phyloP scores from a whole-genome alignment of 768 basidiomycete genomes.

The Rhizopogon vinicolor region DNA sequence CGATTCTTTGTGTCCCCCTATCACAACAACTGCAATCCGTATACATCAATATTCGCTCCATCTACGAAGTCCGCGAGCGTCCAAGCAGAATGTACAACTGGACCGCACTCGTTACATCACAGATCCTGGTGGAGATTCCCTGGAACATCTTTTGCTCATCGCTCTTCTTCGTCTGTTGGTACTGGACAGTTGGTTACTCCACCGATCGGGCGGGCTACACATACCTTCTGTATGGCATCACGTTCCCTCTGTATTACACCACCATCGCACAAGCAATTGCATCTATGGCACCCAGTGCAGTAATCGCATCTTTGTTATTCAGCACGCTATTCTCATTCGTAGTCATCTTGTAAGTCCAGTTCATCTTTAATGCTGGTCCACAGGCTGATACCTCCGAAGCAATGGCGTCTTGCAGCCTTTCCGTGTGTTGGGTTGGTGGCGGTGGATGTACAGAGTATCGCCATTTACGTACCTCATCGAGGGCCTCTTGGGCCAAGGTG shows the following conservation, averaged over 20 bases:
- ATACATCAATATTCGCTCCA: conserved; percentile 47
- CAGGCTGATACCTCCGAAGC: conserved; percentile 16
- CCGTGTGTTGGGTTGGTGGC: conserved; percentile 29
- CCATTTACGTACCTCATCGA: conserved; percentile 51
- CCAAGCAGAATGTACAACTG: conserved; percentile 62
- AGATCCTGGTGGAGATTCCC: conserved; percentile 42
- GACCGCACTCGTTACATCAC: conserved; percentile 52
- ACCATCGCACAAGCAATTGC: conserved; percentile 40
- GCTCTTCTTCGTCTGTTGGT: conserved; percentile 45
- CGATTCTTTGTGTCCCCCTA: conserved; percentile 39
- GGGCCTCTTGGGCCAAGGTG: conserved; percentile 29
- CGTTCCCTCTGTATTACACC: conserved; percentile 40
- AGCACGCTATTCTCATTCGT: conserved; percentile 35
- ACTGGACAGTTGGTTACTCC: conserved; percentile 40
- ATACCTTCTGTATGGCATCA: conserved; percentile 32
- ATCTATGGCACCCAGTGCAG: conserved; percentile 35
- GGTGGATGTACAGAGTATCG: conserved; percentile 37
- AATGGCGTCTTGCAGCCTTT: conserved; percentile 46
- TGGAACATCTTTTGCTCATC: conserved; percentile 37
- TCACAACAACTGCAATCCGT: conserved; percentile 57
- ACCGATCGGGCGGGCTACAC: conserved; percentile 34
- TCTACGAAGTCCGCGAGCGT: conserved; percentile 63
- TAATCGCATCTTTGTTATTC: conserved; percentile 37
- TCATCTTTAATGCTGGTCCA: neutral
- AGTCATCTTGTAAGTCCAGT: conserved; percentile 34